These are phyloP conservation scores for Nepenthes alata DNA, from an alignment of 179 eudicot genomes.

Conservation along the genomic window DNA sequence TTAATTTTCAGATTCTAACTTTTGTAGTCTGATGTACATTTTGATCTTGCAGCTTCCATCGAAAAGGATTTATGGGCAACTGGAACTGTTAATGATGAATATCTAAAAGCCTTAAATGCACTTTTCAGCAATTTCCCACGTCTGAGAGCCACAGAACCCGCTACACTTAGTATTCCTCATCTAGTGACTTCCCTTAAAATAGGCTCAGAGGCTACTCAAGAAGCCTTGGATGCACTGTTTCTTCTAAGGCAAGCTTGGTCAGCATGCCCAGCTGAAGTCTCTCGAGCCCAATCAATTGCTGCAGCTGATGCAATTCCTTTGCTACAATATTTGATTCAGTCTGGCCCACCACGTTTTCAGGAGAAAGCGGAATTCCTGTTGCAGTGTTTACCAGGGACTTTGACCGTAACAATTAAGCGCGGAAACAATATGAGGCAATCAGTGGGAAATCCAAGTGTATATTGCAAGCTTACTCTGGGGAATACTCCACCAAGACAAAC, in stretches of 20 bases:
- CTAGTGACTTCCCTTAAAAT: slow-evolving; percentile 86
- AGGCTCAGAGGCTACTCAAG: slow-evolving; percentile 90
- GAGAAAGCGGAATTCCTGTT: slow-evolving; percentile 85
- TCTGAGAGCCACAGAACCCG: slow-evolving; percentile 95
- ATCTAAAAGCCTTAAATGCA: slow-evolving; percentile 80
- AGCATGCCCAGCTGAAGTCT: slow-evolving; percentile 95
- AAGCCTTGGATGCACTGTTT: slow-evolving; percentile 83
- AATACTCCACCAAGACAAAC: slow-evolving; percentile 73
- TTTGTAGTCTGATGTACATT: slow-evolving; percentile 7
- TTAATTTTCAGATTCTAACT: neutral
- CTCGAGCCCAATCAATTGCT: slow-evolving; percentile 90
- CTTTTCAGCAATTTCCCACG: slow-evolving; percentile 94
- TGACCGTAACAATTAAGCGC: slow-evolving; percentile 77
- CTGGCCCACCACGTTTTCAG: slow-evolving; percentile 97
- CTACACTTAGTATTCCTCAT: slow-evolving; percentile 96
- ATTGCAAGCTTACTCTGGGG: slow-evolving; percentile 92
- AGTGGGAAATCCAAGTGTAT: slow-evolving; percentile 85
- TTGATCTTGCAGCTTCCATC: slow-evolving; percentile 64
- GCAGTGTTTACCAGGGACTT: slow-evolving; percentile 94
- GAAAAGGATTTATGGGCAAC: slow-evolving; percentile 95
- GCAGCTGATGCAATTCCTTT: slow-evolving; percentile 96
- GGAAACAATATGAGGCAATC: slow-evolving; percentile 96
- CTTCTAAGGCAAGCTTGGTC: slow-evolving; percentile 99
- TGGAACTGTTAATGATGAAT: slow-evolving; percentile 82
- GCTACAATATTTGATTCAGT: slow-evolving; percentile 81